Percentiles rank a stretch among this genome's conserved stretches.
phyloP scores from a whole-genome alignment of 257 asterid genomes.

The Solanum pimpinellifolium region DNA sequence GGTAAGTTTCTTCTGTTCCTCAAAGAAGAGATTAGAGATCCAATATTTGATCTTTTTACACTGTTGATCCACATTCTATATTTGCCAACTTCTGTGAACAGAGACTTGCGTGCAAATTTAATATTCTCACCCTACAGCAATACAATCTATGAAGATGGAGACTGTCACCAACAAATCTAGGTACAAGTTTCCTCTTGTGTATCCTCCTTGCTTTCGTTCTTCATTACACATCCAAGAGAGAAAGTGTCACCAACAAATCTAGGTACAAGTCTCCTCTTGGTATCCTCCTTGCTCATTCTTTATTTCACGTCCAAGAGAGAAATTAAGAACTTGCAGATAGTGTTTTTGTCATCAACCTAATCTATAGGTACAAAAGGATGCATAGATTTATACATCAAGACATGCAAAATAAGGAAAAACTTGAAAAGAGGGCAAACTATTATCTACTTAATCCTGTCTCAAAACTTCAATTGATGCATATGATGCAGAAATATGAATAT shows the following conservation, averaged over 20 bases:
- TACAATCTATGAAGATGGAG: neutral
- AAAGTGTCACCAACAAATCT: neutral
- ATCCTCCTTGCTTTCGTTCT: neutral
- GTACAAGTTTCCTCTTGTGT: neutral
- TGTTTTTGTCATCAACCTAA: neutral
- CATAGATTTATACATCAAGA: neutral
- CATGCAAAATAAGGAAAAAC: neutral
- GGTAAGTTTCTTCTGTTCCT: neutral
- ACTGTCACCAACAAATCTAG: neutral
- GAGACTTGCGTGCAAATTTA: neutral
- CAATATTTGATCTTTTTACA: neutral
- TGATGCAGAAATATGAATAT: neutral
- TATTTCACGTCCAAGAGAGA: neutral
- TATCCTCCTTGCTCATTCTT: neutral
- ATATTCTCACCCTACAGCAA: neutral
- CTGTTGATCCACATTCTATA: neutral
- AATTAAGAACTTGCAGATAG: neutral
- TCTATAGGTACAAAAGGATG: neutral
- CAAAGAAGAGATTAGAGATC: neutral
- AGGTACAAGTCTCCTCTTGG: neutral
- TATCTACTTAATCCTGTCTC: neutral
- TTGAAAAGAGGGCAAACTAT: neutral
- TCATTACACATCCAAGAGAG: neutral
- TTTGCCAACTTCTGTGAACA: neutral
- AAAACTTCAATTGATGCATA: neutral